These are phyloP conservation scores for Aaosphaeria arxii DNA, from an alignment of 2,329 filamentous ascomycete species.

Conservation along the genomic window DNA sequence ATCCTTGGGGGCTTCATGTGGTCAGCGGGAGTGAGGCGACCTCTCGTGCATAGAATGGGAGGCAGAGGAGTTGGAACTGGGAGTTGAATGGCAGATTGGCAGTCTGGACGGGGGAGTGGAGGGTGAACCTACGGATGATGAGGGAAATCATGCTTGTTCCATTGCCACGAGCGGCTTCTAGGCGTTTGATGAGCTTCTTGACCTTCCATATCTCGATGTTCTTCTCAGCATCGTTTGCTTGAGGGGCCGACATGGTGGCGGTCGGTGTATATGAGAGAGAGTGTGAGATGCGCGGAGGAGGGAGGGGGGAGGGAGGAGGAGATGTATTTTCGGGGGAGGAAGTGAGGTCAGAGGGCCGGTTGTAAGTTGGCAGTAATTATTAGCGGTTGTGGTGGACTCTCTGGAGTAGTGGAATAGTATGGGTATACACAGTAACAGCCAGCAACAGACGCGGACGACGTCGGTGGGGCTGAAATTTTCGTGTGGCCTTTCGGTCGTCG, in stretches of 20 bases:
- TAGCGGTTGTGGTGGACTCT: not conserved
- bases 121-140: constrained; percentile 76
- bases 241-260: constrained; percentile 41
- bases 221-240: constrained; percentile 95
- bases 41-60: too few relatives aligned
- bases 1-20: constrained; percentile 87
- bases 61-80: too few relatives aligned
- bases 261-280: constrained; percentile 8
- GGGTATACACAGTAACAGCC: too few relatives aligned
- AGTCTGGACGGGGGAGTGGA: not conserved
- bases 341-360: not conserved
- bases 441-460: too few relatives aligned
- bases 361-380: not conserved
- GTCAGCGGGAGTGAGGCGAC: not conserved
- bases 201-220: constrained; percentile 96
- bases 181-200: constrained; percentile 99
- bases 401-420: too few relatives aligned
- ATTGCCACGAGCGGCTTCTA: constrained; percentile 95
- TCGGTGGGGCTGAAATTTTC: too few relatives aligned
- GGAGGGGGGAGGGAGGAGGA: constrained; percentile 1
- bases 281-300: not conserved
- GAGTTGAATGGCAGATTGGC: not conserved
- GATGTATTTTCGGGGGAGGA: constrained; percentile 10
- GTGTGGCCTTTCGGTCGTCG: too few relatives aligned
- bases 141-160: constrained; percentile 99